Conservation (phyloP, 805 yeast genomes). For the Myxozyma mucilagina region DNA sequence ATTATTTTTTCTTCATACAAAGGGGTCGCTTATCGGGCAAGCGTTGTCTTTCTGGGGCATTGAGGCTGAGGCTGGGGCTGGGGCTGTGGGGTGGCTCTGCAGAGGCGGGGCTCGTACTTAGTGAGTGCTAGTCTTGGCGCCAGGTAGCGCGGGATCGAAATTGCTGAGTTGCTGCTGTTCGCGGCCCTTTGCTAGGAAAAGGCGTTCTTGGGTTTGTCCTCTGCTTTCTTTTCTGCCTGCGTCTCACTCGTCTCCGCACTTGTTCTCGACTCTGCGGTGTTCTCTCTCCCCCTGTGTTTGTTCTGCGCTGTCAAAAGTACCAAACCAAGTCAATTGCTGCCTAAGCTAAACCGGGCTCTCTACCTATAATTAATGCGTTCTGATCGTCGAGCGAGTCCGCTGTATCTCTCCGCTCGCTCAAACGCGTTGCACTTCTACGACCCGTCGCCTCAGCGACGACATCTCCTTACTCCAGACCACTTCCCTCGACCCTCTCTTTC, state of each 20-base stretch:
- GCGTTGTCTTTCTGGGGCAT: too few relatives aligned
- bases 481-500: slow-evolving; percentile 17
- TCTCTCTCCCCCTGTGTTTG: not conserved
- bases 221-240: not conserved
- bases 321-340: not conserved
- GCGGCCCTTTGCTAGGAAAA: too few relatives aligned
- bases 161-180: too few relatives aligned
- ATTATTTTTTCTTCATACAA: too few relatives aligned
- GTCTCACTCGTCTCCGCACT: not conserved
- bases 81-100: too few relatives aligned
- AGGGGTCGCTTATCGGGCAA: too few relatives aligned
- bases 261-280: not conserved
- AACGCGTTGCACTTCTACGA: slow-evolving; percentile 33
- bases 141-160: too few relatives aligned
- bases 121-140: too few relatives aligned
- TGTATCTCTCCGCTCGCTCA: slow-evolving; percentile 33
- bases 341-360: not conserved
- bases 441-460: slow-evolving; percentile 30
- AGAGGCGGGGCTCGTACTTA: too few relatives aligned
- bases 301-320: not conserved
- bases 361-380: slow-evolving; percentile 19
- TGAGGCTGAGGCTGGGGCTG: too few relatives aligned
- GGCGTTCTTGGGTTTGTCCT: too few relatives aligned
- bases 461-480: slow-evolving; percentile 21
- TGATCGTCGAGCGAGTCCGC: slow-evolving; percentile 31